These are phyloP conservation scores for Kuraishia ogatae DNA, from an alignment of 805 yeast species.

Conservation along the genomic window DNA sequence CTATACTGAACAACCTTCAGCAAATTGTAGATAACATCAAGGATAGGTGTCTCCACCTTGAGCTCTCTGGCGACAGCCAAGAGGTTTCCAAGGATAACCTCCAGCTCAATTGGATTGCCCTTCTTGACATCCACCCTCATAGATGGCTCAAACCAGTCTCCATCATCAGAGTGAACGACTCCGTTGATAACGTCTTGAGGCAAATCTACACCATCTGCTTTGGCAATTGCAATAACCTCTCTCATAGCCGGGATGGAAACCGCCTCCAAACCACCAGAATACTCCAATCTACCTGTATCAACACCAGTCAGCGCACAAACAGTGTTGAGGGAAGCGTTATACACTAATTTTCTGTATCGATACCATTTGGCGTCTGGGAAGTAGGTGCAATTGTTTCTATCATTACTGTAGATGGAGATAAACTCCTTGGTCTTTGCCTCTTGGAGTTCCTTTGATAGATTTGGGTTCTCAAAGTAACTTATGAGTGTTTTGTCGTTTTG, in stretches of 20 bases:
- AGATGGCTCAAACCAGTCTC: slow-evolving; percentile 55
- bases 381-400: slow-evolving; percentile 28
- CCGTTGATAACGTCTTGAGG: slow-evolving; percentile 37
- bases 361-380: slow-evolving; percentile 37
- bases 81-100: slow-evolving; percentile 64
- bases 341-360: slow-evolving; percentile 61
- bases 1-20: slow-evolving; percentile 53
- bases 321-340: slow-evolving; percentile 62
- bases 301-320: slow-evolving; percentile 48
- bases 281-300: slow-evolving; percentile 45
- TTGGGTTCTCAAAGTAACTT: slow-evolving; percentile 41
- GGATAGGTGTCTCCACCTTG: slow-evolving; percentile 47
- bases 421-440: slow-evolving; percentile 32
- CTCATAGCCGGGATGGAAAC: slow-evolving; percentile 53
- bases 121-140: slow-evolving; percentile 64
- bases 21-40: slow-evolving; percentile 48
- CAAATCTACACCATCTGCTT: slow-evolving; percentile 53
- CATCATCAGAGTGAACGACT: slow-evolving; percentile 50
- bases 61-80: slow-evolving; percentile 39
- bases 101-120: slow-evolving; percentile 62
- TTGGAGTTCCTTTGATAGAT: slow-evolving; percentile 21
- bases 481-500: slow-evolving; percentile 42
- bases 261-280: slow-evolving; percentile 29
- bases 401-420: slow-evolving; percentile 35
- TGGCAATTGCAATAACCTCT: slow-evolving; percentile 58